Conservation (phyloP, 2,329 filamentous ascomycete genomes). For the Talaromyces sp. region DNA sequence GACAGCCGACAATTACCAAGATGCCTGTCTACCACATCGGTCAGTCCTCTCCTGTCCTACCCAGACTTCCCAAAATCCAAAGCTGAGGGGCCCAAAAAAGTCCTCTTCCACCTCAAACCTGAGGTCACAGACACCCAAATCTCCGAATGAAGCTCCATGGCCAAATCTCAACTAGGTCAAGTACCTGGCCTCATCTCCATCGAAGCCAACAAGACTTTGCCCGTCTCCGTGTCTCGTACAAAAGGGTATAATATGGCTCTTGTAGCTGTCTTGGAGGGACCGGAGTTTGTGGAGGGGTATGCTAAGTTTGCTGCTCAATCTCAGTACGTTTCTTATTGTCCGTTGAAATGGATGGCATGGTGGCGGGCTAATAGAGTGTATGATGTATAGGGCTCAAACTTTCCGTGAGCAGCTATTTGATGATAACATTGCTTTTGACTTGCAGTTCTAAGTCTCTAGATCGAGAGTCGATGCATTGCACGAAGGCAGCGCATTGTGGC, state of each 20-base stretch:
- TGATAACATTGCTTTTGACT: slow-evolving; percentile 42
- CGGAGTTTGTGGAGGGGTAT: slow-evolving; percentile 43
- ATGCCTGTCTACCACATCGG: slow-evolving; percentile 35
- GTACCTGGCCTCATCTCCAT: slow-evolving; percentile 41
- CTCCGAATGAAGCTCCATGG: slow-evolving; percentile 28
- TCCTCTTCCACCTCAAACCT: slow-evolving; percentile 44
- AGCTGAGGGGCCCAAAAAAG: slow-evolving; percentile 22
- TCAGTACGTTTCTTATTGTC: slow-evolving; percentile 34
- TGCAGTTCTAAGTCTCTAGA: slow-evolving; percentile 32
- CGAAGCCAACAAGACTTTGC: slow-evolving; percentile 36
- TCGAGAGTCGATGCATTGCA: background rate
- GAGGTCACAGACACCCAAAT: slow-evolving; percentile 35
- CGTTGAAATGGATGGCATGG: background rate
- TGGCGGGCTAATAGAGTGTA: background rate
- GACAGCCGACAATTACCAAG: too few relatives aligned
- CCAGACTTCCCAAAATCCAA: background rate
- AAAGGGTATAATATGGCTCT: slow-evolving; percentile 47
- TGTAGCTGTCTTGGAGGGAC: slow-evolving; percentile 45
- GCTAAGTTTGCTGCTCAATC: slow-evolving; percentile 46
- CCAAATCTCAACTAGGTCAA: slow-evolving; percentile 40
- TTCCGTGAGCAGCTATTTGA: slow-evolving; percentile 41
- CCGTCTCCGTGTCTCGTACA: slow-evolving; percentile 40
- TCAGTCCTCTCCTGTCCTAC: slow-evolving; percentile 21
- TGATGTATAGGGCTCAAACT: slow-evolving; percentile 35
- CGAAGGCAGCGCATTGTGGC: background rate